Evolutionary conservation across 306 rosid species (phyloP), one percentile per base, ranked within the genome.

Genomic region (Lathyrus aphaca): DNA sequence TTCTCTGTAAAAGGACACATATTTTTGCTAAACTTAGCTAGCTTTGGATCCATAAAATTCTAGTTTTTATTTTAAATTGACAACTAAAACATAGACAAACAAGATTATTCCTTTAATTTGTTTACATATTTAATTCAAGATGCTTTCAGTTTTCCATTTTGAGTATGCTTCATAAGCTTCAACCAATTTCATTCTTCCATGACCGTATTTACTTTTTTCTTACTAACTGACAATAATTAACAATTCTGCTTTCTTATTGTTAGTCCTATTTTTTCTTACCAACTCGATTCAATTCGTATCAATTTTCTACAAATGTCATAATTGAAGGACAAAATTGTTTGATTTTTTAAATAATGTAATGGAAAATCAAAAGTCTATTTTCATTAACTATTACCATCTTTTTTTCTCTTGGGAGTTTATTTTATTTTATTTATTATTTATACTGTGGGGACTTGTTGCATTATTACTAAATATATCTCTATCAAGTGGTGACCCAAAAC

Each of bases 151-250:
- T 76, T 71, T 64, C 84, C 84, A 1, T 77, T 49, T 49, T 29
- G 46, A 74, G 61, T 48, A 73, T 19, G 43, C 67, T 53, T 8
- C 76, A 60, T 44, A 38, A 35, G 21, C 60, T 54, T 63, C 42
- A 81, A 68, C 57, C 55, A 65, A 81, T 30, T 3, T 25, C 66
- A 62, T 27, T 64, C 21, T 69, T 27, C 40, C 69, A 54, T 59
- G 45, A 68, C 51, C 53, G 38, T 30, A 46, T 73, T 69, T 68
- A 60, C 59, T 29, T 64, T 62, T 63, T 62, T 49, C 10, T 62
- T 69, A 69, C 77, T 69, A 64, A 56, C 62, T 15, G 82, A 73
- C 82, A 81, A 73, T 77, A 16, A 45, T 55, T 19, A 77, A 9
- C 69, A 55, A 38, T 32, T 45, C 8, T 3, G 38, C 6, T 45